Evolutionary conservation across 1,284 basidiomycete genomes (phyloP), one percentile per base, ranked within the genome.

Genomic region (Cryptococcus depauperatus): DNA sequence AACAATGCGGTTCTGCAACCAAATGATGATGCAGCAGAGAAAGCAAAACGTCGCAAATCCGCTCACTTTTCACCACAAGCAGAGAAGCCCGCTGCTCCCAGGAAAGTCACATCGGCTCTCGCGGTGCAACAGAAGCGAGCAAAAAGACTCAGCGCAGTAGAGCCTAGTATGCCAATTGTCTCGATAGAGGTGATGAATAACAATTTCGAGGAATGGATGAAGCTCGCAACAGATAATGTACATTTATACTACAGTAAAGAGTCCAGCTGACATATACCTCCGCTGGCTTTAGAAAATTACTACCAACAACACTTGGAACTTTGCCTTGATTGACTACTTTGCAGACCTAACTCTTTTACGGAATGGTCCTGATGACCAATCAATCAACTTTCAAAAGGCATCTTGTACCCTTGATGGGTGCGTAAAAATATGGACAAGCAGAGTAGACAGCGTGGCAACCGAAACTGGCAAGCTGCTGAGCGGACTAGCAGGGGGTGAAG

Each of bases 191-290:
- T 88, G 26, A 85, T 87, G 80, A 85, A 76, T 70, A 84, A 81
- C 30, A 92, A 91, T 59, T 92, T 84, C 64, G 93, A 98, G 67
- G 91, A 98, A 67, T 98, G 95, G 93, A 98, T 99, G 93, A 98
- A 97, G 76, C 85, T 98, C 81, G 92, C 92, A 1, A 97, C 93
- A 5, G 95, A 97, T 68, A 97, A 97, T 70, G 92, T 95, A 63
- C 58, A 83, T 75, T 11, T 2, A 28, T 4, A 22, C 13, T 39
- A 14, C 19, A 14, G 16, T n/a, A 11, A 19, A 25, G 16, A 10
- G 11, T 33, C 32, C 30, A 30, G 18, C 7, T 25, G 18, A 10
- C 10, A 18, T 34, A 18, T 22, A 16, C 3, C 18, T 19, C n/a
- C 28, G 29, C 27, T 41, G 13, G 35, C 27, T 33, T 27, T 63